Conservation (phyloP, 1,139 yeast genomes). For the Candida smagusa region DNA sequence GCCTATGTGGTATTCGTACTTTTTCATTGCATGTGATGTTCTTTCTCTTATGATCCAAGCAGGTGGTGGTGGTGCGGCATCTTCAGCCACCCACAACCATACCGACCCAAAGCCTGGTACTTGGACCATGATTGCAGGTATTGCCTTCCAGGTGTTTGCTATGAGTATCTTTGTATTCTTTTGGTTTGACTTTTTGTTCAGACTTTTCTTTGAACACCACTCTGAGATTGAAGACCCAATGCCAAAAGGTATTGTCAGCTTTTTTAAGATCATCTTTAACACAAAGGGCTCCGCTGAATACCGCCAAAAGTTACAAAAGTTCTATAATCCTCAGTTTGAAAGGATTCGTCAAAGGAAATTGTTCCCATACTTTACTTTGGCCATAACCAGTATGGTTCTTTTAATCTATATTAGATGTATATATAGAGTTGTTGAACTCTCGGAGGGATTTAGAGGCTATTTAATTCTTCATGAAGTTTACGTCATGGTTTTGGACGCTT, state of each 20-base stretch:
- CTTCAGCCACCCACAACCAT: conserved; percentile 44
- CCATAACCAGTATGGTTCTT: conserved; percentile 50
- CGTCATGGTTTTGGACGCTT: conserved; percentile 73
- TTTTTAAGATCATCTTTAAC: conserved; percentile 29
- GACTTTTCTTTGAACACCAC: conserved; percentile 37
- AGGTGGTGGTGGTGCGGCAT: conserved; percentile 77
- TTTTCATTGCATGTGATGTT: conserved; percentile 66
- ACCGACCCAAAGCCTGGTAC: conserved; percentile 53
- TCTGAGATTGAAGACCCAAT: conserved; percentile 12
- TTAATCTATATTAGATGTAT: conserved; percentile 70
- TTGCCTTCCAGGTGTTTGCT: conserved; percentile 72
- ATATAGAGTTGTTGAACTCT: conserved; percentile 76
- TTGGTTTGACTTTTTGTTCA: conserved; percentile 52
- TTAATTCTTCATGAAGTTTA: conserved; percentile 69
- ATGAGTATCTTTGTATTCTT: conserved; percentile 62
- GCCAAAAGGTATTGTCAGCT: conserved; percentile 25
- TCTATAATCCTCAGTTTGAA: conserved; percentile 39
- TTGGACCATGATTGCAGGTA: conserved; percentile 78
- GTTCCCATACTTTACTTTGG: conserved; percentile 50
- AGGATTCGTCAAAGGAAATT: conserved; percentile 37
- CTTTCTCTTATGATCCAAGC: conserved; percentile 74
- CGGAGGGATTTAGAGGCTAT: conserved; percentile 74
- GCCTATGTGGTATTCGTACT: conserved; percentile 74
- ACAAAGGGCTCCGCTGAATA: conserved; percentile 21
- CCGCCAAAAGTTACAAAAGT: conserved; percentile 23